Conservation (phyloP, 2,329 filamentous ascomycete species). For the Fusarium mundagurra region DNA sequence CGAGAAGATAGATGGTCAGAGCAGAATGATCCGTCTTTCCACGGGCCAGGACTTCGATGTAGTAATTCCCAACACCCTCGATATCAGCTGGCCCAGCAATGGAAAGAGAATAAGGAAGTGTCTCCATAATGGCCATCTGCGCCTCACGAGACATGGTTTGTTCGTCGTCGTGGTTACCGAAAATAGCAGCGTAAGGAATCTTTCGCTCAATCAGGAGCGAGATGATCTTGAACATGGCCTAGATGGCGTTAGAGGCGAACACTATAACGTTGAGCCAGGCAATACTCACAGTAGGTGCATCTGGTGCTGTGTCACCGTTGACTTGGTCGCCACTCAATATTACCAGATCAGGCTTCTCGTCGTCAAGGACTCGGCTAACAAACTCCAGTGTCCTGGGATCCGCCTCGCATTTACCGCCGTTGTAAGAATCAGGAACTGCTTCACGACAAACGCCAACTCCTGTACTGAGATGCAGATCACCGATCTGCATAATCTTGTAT, state of each 20-base stretch:
- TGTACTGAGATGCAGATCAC: constrained; percentile 94
- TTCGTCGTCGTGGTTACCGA: constrained; percentile 98
- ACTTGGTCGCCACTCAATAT: constrained; percentile 94
- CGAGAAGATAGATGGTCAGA: constrained; percentile 92
- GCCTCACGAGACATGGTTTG: constrained; percentile 77
- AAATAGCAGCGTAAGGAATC: constrained; percentile 92
- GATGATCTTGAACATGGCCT: constrained; percentile 94
- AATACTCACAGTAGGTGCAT: constrained; percentile 80
- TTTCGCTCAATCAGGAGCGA: constrained; percentile 85
- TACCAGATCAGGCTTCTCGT: constrained; percentile 93
- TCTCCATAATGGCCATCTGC: constrained; percentile 88
- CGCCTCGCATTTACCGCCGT: constrained; percentile 85
- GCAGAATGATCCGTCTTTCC: constrained; percentile 86
- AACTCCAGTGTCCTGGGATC: constrained; percentile 94
- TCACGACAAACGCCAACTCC: constrained; percentile 88
- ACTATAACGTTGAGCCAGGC: neutral
- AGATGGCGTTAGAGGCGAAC: constrained; percentile 17
- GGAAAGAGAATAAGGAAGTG: constrained; percentile 90
- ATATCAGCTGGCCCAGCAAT: constrained; percentile 82
- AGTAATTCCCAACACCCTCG: constrained; percentile 94
- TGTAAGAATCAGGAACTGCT: constrained; percentile 76
- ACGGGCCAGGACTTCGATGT: constrained; percentile 86
- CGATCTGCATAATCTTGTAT: constrained; percentile 97
- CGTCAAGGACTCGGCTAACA: constrained; percentile 81
- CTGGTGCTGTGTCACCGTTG: constrained; percentile 91